phyloP scores from a whole-genome alignment of 192 early-diverging fungal genomes.

The Backusella tarrabulga region DNA sequence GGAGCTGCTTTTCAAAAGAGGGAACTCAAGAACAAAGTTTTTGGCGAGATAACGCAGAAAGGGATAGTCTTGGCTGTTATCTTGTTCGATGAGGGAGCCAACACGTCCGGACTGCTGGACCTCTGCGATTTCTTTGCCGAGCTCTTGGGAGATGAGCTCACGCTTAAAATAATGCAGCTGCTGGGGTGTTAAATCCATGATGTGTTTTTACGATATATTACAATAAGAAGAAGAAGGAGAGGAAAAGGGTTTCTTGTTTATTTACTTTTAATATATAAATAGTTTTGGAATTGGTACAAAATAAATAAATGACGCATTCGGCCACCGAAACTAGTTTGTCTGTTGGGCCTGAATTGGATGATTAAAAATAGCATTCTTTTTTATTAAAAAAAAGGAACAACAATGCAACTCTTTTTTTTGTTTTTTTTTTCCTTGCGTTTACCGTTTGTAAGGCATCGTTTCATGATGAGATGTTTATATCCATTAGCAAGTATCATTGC shows the following conservation, averaged over 20 bases:
- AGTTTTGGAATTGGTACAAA: neutral
- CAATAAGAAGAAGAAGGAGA: neutral
- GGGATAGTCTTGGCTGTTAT: slow-evolving; percentile 33
- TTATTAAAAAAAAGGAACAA: too few relatives aligned
- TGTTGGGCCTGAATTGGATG: too few relatives aligned
- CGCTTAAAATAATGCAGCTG: slow-evolving; percentile 57
- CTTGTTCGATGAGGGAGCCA: slow-evolving; percentile 21
- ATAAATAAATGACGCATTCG: neutral
- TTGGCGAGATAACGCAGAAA: slow-evolving; percentile 50
- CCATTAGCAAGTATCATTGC: too few relatives aligned
- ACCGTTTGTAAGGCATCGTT: too few relatives aligned
- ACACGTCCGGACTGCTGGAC: slow-evolving; percentile 21
- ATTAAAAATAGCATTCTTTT: too few relatives aligned
- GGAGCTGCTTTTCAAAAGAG: slow-evolving; percentile 41
- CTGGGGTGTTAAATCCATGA: slow-evolving; percentile 14
- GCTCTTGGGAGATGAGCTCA: slow-evolving; percentile 45
- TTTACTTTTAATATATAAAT: neutral
- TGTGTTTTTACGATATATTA: neutral
- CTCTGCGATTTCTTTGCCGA: slow-evolving; percentile 41
- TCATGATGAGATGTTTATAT: too few relatives aligned
- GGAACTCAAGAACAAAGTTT: slow-evolving; percentile 47
- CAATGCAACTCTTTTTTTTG: too few relatives aligned
- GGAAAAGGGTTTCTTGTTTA: neutral
- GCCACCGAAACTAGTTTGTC: neutral
- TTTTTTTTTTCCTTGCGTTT: too few relatives aligned